phyloP scores from a whole-genome alignment of 2,329 filamentous ascomycete genomes.

The Ophiostoma quercus region DNA sequence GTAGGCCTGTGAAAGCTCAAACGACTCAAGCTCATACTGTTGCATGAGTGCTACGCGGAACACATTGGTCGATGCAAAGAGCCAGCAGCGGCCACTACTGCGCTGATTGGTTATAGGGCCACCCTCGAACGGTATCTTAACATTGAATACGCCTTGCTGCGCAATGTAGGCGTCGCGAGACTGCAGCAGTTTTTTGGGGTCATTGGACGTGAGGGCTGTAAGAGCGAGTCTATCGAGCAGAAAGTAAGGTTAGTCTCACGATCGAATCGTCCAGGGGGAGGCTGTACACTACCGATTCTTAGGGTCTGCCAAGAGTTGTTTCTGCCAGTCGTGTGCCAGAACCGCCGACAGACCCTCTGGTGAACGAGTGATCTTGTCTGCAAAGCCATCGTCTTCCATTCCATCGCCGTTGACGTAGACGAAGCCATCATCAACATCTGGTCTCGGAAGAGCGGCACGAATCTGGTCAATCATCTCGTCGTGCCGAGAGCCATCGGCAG shows the following conservation, averaged over 20 bases:
- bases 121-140: constrained; percentile 76
- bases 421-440: not conserved
- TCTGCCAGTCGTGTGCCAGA: not conserved
- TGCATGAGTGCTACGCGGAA: constrained; percentile 87
- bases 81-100: constrained; percentile 79
- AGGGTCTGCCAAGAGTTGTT: constrained; percentile 6
- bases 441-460: not conserved
- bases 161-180: constrained; percentile 57
- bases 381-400: not conserved
- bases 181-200: constrained; percentile 61
- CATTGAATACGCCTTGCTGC: constrained; percentile 77
- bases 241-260: not conserved
- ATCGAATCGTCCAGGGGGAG: not conserved
- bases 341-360: not conserved
- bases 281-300: constrained; percentile 9
- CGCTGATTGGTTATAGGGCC: constrained; percentile 80
- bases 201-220: constrained; percentile 62
- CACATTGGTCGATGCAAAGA: constrained; percentile 87
- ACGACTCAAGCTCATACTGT: constrained; percentile 68
- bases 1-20: constrained; percentile 83
- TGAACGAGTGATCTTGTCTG: not conserved
- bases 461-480: not conserved
- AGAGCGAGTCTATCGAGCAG: constrained; percentile 59
- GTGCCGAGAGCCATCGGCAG: not conserved
- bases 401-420: constrained; percentile 1